Evolutionary conservation across 129 eudicot species (phyloP).

Genomic region (Cynara cardunculus): DNA sequence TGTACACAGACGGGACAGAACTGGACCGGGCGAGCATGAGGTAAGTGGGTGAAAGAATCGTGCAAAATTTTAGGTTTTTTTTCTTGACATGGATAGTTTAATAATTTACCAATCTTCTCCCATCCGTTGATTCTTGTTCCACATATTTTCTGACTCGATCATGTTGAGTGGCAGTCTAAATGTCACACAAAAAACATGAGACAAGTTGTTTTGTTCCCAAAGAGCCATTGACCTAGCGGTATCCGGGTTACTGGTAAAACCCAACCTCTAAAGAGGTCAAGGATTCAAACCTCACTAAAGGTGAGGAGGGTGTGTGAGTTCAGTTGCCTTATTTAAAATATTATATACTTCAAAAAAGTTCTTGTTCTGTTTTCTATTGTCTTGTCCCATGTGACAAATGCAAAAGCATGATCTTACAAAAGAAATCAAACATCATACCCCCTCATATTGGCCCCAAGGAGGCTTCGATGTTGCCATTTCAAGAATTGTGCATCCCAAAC

Average conservation of each 20-base stretch:
- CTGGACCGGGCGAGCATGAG: too few relatives aligned
- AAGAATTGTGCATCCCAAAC: constrained; percentile 92
- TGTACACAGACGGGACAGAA: too few relatives aligned
- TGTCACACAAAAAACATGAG: too few relatives aligned
- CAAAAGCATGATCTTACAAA: background rate
- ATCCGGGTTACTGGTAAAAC: too few relatives aligned
- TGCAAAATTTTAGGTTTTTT: background rate
- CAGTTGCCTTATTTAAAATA: background rate
- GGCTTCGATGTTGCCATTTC: constrained; percentile 97
- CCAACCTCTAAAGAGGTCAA: background rate
- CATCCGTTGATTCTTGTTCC: too few relatives aligned
- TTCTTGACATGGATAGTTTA: background rate
- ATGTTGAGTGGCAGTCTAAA: too few relatives aligned
- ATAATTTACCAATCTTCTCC: background rate
- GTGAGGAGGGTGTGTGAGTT: background rate
- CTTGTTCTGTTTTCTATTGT: background rate
- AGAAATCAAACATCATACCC: constrained; percentile 47
- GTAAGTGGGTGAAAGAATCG: background rate
- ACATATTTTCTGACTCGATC: too few relatives aligned
- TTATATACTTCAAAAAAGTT: too few relatives aligned
- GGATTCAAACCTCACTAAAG: too few relatives aligned
- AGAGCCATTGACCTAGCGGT: too few relatives aligned
- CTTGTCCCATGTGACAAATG: background rate
- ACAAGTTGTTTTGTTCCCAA: too few relatives aligned
- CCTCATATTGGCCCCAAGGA: constrained; percentile 96